phyloP scores from a whole-genome alignment of 2,329 filamentous ascomycete genomes.

The Cryphonectria japonica region DNA sequence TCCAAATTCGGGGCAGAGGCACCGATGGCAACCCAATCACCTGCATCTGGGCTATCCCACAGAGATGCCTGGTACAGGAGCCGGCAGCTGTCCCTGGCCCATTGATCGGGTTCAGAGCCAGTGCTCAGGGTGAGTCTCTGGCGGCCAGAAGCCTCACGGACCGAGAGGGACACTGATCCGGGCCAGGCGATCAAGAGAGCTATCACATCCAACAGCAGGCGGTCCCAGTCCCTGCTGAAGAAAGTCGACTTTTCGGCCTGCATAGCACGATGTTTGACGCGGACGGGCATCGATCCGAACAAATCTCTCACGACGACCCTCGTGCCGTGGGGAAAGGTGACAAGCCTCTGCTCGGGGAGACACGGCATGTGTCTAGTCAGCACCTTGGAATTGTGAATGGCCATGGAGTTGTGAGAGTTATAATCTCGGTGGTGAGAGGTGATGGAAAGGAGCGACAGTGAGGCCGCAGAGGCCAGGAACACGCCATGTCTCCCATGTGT shows the following conservation, averaged over 20 bases:
- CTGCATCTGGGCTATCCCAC: slow-evolving; percentile 53
- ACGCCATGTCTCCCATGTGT: slow-evolving; percentile 71
- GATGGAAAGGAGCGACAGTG: slow-evolving; percentile 76
- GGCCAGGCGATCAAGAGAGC: slow-evolving; percentile 74
- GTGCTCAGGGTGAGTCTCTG: slow-evolving; percentile 43
- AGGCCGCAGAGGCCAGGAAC: slow-evolving; percentile 77
- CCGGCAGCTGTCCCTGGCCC: slow-evolving; percentile 30
- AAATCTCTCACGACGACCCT: slow-evolving; percentile 76
- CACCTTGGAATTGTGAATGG: slow-evolving; percentile 70
- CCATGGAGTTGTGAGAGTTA: slow-evolving; percentile 65
- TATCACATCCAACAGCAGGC: slow-evolving; percentile 61
- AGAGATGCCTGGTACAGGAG: slow-evolving; percentile 70
- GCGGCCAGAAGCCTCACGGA: slow-evolving; percentile 55
- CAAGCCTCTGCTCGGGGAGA: slow-evolving; percentile 59
- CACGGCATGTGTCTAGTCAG: slow-evolving; percentile 68
- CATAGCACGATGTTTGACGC: slow-evolving; percentile 76
- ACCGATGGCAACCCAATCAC: slow-evolving; percentile 71
- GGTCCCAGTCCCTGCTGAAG: slow-evolving; percentile 67
- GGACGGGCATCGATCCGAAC: slow-evolving; percentile 89
- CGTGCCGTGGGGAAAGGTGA: slow-evolving; percentile 69
- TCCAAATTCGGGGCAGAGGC: slow-evolving; percentile 65
- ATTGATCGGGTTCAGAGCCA: slow-evolving; percentile 15
- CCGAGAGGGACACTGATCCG: slow-evolving; percentile 55
- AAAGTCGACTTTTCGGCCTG: slow-evolving; percentile 54
- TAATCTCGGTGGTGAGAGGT: slow-evolving; percentile 69